A percentile compares a stretch with the other conserved stretches of the same genome.
phyloP scores from a whole-genome alignment of 495 filamentous ascomycete species.

The Antarctomyces pellizariae region DNA sequence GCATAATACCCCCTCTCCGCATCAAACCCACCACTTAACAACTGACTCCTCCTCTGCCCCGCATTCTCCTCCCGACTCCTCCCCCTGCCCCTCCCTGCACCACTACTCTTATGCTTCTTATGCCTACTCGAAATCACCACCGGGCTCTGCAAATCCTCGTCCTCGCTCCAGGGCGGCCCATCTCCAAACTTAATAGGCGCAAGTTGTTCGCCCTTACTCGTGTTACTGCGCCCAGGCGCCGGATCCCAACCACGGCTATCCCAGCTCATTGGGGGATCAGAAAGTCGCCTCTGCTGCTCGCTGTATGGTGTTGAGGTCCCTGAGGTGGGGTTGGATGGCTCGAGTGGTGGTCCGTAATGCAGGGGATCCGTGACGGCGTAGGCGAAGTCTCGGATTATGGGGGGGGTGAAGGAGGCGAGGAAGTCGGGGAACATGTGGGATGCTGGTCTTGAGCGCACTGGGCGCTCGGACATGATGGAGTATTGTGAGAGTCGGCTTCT shows the following conservation, averaged over 20 bases:
- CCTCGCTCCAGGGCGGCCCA: slow-evolving; percentile 91
- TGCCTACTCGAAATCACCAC: slow-evolving; percentile 56
- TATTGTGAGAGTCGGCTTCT: slow-evolving; percentile 46
- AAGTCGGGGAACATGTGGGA: slow-evolving; percentile 64
- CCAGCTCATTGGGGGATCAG: slow-evolving; percentile 52
- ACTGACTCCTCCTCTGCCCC: slow-evolving; percentile 14
- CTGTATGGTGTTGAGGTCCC: slow-evolving; percentile 67
- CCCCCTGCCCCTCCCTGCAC: slow-evolving; percentile 21
- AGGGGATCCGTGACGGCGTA: slow-evolving; percentile 63
- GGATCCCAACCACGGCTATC: slow-evolving; percentile 22
- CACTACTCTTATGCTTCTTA: slow-evolving; percentile 61
- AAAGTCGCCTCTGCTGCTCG: slow-evolving; percentile 50
- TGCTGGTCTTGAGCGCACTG: slow-evolving; percentile 48
- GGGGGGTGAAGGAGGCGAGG: slow-evolving; percentile 71
- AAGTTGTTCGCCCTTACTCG: slow-evolving; percentile 33
- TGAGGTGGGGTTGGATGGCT: slow-evolving; percentile 40
- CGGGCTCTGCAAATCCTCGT: slow-evolving; percentile 85
- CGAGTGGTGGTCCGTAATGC: slow-evolving; percentile 81
- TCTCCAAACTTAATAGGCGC: slow-evolving; percentile 73
- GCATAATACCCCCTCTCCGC: slow-evolving; percentile 39
- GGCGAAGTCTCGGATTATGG: slow-evolving; percentile 86
- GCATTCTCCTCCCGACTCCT: slow-evolving; percentile 20
- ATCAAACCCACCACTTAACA: slow-evolving; percentile 21
- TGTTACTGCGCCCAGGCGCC: slow-evolving; percentile 11
- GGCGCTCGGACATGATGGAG: slow-evolving; percentile 43